Percentiles rank a stretch among this genome's conserved stretches.
These are phyloP conservation scores for Emmonsia crescens DNA, from an alignment of 2,329 filamentous ascomycete genomes.

Conservation along the genomic window DNA sequence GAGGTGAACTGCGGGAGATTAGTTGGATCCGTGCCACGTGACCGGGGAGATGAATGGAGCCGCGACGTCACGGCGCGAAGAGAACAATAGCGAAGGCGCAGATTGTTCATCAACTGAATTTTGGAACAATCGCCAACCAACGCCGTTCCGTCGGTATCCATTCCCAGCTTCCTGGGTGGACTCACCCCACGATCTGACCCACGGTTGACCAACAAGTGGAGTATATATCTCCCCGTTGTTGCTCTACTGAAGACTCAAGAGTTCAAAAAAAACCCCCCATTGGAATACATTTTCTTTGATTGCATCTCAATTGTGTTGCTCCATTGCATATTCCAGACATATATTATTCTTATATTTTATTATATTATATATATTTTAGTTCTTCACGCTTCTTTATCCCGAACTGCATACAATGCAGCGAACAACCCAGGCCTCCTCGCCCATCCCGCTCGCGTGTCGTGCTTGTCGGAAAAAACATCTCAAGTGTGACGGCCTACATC, in stretches of 20 bases:
- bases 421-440: slow-evolving; percentile 15
- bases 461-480: slow-evolving; percentile 52
- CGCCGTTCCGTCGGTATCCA: not conserved
- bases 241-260: not conserved
- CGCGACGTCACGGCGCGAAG: not conserved
- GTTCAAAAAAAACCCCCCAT: not conserved
- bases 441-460: slow-evolving; percentile 37
- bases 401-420: slow-evolving; percentile 1
- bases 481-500: slow-evolving; percentile 61
- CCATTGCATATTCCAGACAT: not conserved
- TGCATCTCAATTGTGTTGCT: not conserved
- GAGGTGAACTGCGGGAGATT: not conserved
- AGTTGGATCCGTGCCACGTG: not conserved
- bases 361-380: not conserved
- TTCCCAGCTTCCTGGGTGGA: not conserved
- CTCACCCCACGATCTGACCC: not conserved
- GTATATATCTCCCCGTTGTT: not conserved
- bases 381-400: not conserved
- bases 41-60: not conserved
- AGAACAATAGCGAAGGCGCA: not conserved
- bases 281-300: not conserved
- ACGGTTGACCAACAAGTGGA: not conserved
- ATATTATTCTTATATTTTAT: not conserved
- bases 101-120: not conserved
- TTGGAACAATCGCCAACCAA: not conserved